These are phyloP conservation scores for Yamadazyma trypodendri DNA, from an alignment of 1,139 yeast species.

Conservation along the genomic window DNA sequence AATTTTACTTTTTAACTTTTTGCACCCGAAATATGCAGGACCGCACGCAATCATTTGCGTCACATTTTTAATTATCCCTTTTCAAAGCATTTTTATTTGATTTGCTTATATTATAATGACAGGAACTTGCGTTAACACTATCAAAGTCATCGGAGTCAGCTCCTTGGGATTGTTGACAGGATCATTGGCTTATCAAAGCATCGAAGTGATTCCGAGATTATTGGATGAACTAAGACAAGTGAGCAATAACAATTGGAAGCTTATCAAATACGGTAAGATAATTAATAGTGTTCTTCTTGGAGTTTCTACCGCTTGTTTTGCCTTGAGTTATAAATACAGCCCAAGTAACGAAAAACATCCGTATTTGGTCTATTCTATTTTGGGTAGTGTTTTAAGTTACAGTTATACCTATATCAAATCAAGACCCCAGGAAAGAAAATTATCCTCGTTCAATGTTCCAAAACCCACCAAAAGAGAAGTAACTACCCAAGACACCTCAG, in stretches of 20 bases:
- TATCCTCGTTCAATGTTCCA: conserved; percentile 15
- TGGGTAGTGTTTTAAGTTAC: conserved; percentile 43
- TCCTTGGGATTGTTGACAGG: conserved; percentile 52
- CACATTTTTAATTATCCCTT: conserved; percentile 6
- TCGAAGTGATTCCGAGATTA: conserved; percentile 33
- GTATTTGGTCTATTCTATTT: conserved; percentile 54
- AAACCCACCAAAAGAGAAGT: conserved; percentile 5
- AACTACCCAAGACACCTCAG: conserved; percentile 5
- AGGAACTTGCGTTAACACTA: conserved; percentile 50
- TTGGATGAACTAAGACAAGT: conserved; percentile 25
- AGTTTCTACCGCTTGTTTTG: conserved; percentile 38
- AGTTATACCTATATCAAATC: conserved; percentile 24
- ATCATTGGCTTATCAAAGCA: conserved; percentile 38
- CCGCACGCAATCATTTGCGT: conserved; percentile 1
- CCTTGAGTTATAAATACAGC: conserved; percentile 42
- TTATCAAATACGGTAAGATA: conserved; percentile 27
- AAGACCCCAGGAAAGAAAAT: conserved; percentile 17
- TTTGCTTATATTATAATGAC: conserved; percentile 30
- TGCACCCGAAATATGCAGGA: conserved; percentile 1
- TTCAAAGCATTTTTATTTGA: background rate
- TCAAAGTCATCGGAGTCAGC: conserved; percentile 51
- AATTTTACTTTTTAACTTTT: too few relatives aligned
- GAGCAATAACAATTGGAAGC: conserved; percentile 9
- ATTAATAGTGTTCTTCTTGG: conserved; percentile 34
- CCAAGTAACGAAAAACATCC: conserved; percentile 52